Base-by-base conservation (phyloP, 108 stramenopile species). In the Cyclotella sp. region DNA sequence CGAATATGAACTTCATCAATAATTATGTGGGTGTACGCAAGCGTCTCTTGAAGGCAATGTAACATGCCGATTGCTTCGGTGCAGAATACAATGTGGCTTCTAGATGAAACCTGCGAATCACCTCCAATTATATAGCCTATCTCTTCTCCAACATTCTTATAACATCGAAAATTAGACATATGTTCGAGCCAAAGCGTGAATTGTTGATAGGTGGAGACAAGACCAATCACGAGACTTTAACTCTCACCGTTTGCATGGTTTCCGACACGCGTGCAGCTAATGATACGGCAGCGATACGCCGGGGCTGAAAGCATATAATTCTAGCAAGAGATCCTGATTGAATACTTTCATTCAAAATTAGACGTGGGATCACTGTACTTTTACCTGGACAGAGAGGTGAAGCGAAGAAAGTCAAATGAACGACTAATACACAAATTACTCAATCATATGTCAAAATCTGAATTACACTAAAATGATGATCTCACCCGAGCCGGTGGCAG, bases 201-300 rank as follows among this genome's bases (percentile, higher is more conserved):
- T 2, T 34, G 2, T 34, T 34, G 34, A 34, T 34, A 6, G 34
- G 6, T 34, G 34, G 34, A 34, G 34, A 34, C 4, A 34, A 34
- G 34, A 34, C 2, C 34, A 34, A 34, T n/a, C n/a, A 34, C 2
- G 34, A 34, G 34, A 34, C 34, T 6, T 34, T 2, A 51, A 19
- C 3, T 19, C 49, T 51, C 49, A 51, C 49, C 19, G 49, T 51
- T 51, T 51, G 49, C 49, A 51, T 51, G n/a, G 49, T 51, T 19
- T 51, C 19, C n/a, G 49, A 51, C 49, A 51, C 49, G 3, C 49
- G 49, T 7, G 16, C 1, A 51, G 49, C 49, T 8, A 51, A 51
- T 8, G 49, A 51, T 3, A 51, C 49, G 8, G 49, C 49, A 19
- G 49, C 49, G 8, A 51, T 51, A 51, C 49, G 49, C 8, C 49